Conservation (phyloP, 192 early-diverging fungal genomes). For the Bifiguratus adelaidae region DNA sequence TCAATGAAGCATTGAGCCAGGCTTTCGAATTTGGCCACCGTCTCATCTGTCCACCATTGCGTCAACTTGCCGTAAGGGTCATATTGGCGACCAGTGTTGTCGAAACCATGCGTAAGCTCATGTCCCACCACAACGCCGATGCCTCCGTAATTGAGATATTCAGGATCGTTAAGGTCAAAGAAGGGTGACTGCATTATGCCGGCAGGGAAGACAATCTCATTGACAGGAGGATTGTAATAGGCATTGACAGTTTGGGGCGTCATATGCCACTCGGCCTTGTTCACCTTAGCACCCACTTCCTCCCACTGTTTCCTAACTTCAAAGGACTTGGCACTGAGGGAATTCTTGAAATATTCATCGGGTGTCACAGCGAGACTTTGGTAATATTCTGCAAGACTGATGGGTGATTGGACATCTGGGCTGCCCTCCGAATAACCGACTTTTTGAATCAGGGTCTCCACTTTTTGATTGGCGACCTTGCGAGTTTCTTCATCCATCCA, state of each 20-base stretch:
- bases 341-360: conserved; percentile 31
- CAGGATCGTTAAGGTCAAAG: conserved; percentile 24
- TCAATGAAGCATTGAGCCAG: conserved; percentile 48
- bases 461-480: conserved; percentile 22
- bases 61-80: conserved; percentile 20
- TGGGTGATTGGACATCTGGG: conserved; percentile 21
- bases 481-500: conserved; percentile 37
- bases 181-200: conserved; percentile 47
- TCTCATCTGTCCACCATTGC: conserved; percentile 64
- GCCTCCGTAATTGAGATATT: conserved; percentile 52
- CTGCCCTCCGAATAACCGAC: conserved; percentile 27
- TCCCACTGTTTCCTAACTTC: conserved; percentile 9
- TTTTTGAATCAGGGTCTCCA: conserved; percentile 27
- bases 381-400: conserved; percentile 32
- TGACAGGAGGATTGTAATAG: conserved; percentile 31
- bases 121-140: conserved; percentile 49
- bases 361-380: conserved; percentile 6
- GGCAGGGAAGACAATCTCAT: conserved; percentile 37
- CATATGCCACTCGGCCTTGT: conserved; percentile 23
- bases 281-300: conserved; percentile 11
- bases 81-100: conserved; percentile 32
- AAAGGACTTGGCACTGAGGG: conserved; percentile 8
- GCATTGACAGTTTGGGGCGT: conserved; percentile 44
- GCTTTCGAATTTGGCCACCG: conserved; percentile 34
- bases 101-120: conserved; percentile 41